Base-by-base conservation (phyloP, 768 basidiomycete species). In the Dacryopinax spathularia region DNA sequence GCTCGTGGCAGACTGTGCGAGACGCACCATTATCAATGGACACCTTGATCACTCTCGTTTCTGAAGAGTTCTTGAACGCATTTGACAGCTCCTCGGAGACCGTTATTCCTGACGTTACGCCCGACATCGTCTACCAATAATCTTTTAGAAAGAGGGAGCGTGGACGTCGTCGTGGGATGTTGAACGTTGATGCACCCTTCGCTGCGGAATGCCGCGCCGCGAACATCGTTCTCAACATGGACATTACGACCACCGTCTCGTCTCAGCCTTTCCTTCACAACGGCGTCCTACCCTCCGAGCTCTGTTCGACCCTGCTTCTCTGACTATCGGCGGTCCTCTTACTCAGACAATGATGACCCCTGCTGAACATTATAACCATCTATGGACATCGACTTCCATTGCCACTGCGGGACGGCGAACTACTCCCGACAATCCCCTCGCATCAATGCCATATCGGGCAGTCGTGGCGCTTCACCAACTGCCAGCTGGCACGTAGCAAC, bases 31-130 rank as follows among this genome's bases (percentile, higher is more conserved):
- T 83, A 65, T 76, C 75, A 70, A 92, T 90, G 56, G 80, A 79
- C 66, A 91, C 79, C 72, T 89, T 89, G 75, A 92, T 76, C 74
- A 91, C 91, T 41, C 90, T 82, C 63, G 79, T 75, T 36, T 75
- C 71, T 1, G 79, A 73, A 22, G 61, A 31, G 31, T 62, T 63
- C n/a, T 85, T 79, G 69, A 90, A 89, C 20, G 71, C 73, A 2
- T 77, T 72, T 1, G 77, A 69, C 56, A 91, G 81, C 59, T 85
- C 81, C 60, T 77, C 74, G 16, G 86, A 82, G 61, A 84, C 79
- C 34, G 74, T 72, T 69, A 91, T 90, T 27, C 87, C 88, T 66
- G 87, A 89, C 4, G 80, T 79, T 37, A 87, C 81, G 60, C 48
- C 48, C 48, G 86, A 84, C 89, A 91, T 90, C 74, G 60, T 9